Evolutionary conservation across 2,329 filamentous ascomycete genomes (phyloP), one percentile per base, ranked within the genome.

Genomic region (Trichoderma sp.): DNA sequence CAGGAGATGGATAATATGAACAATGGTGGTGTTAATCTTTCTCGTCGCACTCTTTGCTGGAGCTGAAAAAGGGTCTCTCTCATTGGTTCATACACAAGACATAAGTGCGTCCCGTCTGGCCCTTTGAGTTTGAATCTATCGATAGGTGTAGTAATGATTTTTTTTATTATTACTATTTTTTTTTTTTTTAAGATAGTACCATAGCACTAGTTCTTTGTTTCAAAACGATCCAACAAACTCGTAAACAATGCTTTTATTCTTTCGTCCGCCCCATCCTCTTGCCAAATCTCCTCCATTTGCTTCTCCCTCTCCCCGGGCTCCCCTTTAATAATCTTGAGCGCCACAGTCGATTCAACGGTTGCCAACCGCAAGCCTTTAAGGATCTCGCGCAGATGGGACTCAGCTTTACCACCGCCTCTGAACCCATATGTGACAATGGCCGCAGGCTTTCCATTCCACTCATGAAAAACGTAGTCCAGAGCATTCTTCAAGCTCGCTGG

Each of bases 391-490:
- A 73, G 56, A 19, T 73, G 72, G 2, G 27, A 45, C 0, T 70
- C 70, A 5, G 70, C 70, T 34, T 69, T 68, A 25, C 27, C 66
- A 32, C 82, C 83, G 35, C 83, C 82, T 4, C 74, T 29, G 15
- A 80, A 80, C 5, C 87, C 86, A 75, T 88, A 88, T 67, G 80
- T 84, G 29, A 89, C 80, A 67, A 89, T 79, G 56, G 78, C 76
- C 19, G 80, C 81, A 0, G 85, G 83, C 74, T 88, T 88, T 9
- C 82, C 84, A 27, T 76, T 80, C 84, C 85, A 88, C 73, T 88
- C 86, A 71, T 88, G 77, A 71, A 80, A 83, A 1, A 90, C 79
- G 72, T 87, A 89, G 73, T 89, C 87, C 66, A 90, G 81, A 6
- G 87, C 86, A 72, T 89, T 90, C 78, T 89, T 89, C 58, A 86